Evolutionary conservation across 2,329 filamentous ascomycete genomes (phyloP).

Genomic region (Stagonosporopsis rhizophila): DNA sequence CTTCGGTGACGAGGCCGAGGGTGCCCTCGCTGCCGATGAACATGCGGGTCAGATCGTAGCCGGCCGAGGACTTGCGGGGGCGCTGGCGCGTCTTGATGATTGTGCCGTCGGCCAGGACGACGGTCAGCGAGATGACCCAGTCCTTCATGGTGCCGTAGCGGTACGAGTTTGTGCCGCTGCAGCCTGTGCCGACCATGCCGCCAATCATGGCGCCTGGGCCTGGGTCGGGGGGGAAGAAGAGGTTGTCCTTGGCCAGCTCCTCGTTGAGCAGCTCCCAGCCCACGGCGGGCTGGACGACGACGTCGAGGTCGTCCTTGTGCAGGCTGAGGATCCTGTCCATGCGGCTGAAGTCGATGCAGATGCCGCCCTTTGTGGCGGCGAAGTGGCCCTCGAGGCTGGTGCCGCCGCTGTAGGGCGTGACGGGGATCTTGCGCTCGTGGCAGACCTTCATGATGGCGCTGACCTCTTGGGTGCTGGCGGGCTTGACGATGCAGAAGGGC

Average conservation of each 20-base stretch:
- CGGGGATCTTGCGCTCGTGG: conserved; percentile 79
- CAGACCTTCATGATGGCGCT: conserved; percentile 89
- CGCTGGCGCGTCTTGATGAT: conserved; percentile 88
- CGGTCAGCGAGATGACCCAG: conserved; percentile 86
- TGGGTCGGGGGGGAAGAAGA: conserved; percentile 93
- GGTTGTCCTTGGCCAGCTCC: conserved; percentile 70
- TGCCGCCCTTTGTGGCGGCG: conserved; percentile 79
- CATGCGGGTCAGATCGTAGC: conserved; percentile 88
- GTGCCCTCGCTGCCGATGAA: conserved; percentile 94
- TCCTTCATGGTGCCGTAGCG: conserved; percentile 94
- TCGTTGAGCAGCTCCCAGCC: conserved; percentile 90
- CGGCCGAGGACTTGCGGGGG: conserved; percentile 86
- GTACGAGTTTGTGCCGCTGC: conserved; percentile 85
- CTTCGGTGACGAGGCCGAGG: conserved; percentile 88
- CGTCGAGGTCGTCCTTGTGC: conserved; percentile 72
- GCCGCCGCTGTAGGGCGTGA: conserved; percentile 85
- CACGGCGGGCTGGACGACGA: conserved; percentile 69
- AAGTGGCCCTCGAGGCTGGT: conserved; percentile 92
- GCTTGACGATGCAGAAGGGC: conserved; percentile 74
- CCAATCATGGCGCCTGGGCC: conserved; percentile 93
- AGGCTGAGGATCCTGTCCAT: conserved; percentile 84
- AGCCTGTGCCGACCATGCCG: conserved; percentile 82
- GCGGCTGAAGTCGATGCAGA: conserved; percentile 83
- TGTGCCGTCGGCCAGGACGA: conserved; percentile 89
- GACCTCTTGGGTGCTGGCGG: conserved; percentile 79